Conservation (phyloP, 2,329 filamentous ascomycete species). For the Rugonectria rugulosa region DNA sequence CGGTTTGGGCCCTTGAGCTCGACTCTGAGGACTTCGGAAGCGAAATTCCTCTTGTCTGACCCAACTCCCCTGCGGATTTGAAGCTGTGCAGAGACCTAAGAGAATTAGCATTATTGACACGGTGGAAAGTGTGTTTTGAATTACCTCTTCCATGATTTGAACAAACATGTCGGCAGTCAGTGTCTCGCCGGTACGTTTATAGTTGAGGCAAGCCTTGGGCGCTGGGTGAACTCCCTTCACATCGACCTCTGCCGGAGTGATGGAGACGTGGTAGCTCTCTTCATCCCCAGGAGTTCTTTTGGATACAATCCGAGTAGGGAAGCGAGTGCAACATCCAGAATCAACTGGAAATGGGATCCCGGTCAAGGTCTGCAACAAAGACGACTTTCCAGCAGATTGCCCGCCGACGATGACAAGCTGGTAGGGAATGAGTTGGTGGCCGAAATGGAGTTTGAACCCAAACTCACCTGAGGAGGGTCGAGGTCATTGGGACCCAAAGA, state of each 20-base stretch:
- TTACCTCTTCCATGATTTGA: constrained; percentile 42
- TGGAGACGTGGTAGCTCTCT: constrained; percentile 42
- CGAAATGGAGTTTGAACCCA: no score
- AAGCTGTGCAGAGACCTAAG: constrained; percentile 40
- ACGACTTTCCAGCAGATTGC: constrained; percentile 49
- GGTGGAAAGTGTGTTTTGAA: background rate
- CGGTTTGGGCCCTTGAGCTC: constrained; percentile 47
- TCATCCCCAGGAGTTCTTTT: constrained; percentile 39
- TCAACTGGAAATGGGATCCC: constrained; percentile 48
- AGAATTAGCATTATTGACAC: background rate
- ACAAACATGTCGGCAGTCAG: constrained; percentile 42
- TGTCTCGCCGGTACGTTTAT: constrained; percentile 28
- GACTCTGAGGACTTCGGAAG: constrained; percentile 46
- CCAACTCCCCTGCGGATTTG: constrained; percentile 38
- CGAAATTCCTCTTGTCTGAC: constrained; percentile 44
- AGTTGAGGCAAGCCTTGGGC: constrained; percentile 28
- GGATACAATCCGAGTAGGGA: constrained; percentile 48
- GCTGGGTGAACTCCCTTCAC: constrained; percentile 32
- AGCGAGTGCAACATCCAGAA: constrained; percentile 45
- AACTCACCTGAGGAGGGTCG: constrained; percentile 45
- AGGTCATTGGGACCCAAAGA: constrained; percentile 41
- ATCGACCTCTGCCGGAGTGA: constrained; percentile 38
- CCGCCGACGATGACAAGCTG: constrained; percentile 48
- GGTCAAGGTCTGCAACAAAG: constrained; percentile 46
- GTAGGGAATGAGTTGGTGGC: no score